A percentile compares a stretch with the other conserved stretches of the same genome.
These are phyloP conservation scores for Cardamine resedifolia DNA, from an alignment of 345 rosid species.

Conservation along the genomic window DNA sequence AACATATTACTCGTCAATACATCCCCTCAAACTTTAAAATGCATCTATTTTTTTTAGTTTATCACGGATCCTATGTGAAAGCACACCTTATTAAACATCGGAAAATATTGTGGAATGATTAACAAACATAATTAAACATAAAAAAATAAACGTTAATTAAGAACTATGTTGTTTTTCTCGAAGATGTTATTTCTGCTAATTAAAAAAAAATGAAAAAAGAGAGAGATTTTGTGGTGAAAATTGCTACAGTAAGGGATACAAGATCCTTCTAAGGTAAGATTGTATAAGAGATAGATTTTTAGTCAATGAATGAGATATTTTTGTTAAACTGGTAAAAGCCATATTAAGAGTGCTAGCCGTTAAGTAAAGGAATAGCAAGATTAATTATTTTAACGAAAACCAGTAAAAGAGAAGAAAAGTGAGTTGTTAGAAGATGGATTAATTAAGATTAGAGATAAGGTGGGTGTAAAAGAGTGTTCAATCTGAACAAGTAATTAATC, in stretches of 20 bases:
- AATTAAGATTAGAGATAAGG: background rate
- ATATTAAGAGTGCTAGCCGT: background rate
- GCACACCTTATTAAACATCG: background rate
- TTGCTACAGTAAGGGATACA: background rate
- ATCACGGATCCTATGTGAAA: background rate
- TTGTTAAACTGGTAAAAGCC: background rate
- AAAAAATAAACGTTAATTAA: background rate
- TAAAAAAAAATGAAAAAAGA: background rate
- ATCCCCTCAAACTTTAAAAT: background rate
- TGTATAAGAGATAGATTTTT: background rate
- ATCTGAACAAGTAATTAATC: slow-evolving; percentile 28
- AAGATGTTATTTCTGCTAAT: background rate
- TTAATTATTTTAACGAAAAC: background rate
- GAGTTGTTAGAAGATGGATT: background rate
- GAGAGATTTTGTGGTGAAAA: background rate
- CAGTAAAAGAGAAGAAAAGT: background rate
- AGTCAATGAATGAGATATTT: background rate
- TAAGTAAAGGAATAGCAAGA: background rate
- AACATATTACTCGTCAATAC: too few species aligned
- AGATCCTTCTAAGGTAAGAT: background rate
- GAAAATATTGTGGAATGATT: background rate
- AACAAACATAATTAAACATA: background rate
- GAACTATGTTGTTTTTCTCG: background rate
- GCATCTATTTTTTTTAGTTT: background rate
- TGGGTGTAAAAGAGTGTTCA: slow-evolving; percentile 14